Conservation (phyloP, 2,329 filamentous ascomycete genomes). For the Ceratocystis cubensis region DNA sequence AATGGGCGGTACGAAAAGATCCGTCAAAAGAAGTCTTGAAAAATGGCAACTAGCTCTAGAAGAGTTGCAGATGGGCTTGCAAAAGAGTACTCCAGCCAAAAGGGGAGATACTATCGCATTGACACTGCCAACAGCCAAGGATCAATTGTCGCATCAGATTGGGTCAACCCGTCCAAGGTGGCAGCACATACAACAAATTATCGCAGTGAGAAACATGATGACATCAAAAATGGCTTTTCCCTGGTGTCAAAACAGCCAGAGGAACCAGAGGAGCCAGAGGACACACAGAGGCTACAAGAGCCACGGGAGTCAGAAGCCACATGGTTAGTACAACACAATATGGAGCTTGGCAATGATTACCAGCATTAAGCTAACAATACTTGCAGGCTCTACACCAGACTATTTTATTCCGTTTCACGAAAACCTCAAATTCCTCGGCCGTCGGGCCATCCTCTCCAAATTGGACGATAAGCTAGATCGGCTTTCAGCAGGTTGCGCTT, state of each 20-base stretch:
- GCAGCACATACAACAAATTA: constrained; percentile 24
- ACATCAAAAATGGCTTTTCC: background rate
- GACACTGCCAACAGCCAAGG: constrained; percentile 25
- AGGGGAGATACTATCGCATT: constrained; percentile 24
- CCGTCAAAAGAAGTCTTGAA: background rate
- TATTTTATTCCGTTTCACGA: background rate
- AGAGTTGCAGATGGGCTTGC: background rate
- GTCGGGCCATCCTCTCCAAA: background rate
- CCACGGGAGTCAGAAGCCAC: no score
- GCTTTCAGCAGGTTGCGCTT: no score
- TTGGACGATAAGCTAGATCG: background rate
- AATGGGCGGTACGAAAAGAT: constrained; percentile 19
- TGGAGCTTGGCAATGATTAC: background rate
- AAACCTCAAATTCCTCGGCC: background rate
- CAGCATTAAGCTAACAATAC: background rate
- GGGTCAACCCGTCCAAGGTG: constrained; percentile 24
- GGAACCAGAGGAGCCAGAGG: background rate
- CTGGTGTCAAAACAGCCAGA: background rate
- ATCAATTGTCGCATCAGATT: constrained; percentile 25
- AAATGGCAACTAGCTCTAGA: background rate
- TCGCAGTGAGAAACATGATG: constrained; percentile 16
- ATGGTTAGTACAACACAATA: no score
- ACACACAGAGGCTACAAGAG: no score
- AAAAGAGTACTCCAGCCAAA: constrained; percentile 22
- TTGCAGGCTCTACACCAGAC: background rate